Percentiles rank a stretch among this genome's conserved stretches.
Conservation (phyloP, 306 rosid genomes). For the Dryas drummondii region DNA sequence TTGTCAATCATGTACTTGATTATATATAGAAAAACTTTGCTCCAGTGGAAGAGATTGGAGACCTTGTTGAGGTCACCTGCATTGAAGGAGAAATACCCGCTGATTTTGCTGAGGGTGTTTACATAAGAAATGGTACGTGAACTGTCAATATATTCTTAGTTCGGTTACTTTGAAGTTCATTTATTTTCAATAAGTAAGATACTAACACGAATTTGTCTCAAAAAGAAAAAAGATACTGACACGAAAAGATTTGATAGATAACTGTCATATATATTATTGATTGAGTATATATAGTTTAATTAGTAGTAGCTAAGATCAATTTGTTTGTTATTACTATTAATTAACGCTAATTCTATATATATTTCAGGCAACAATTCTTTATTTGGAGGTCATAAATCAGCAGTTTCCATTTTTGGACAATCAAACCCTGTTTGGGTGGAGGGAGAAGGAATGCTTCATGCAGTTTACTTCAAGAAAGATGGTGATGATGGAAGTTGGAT, state of each 20-base stretch:
- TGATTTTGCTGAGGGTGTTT: slow-evolving; percentile 53
- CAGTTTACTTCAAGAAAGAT: slow-evolving; percentile 42
- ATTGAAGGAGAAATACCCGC: slow-evolving; percentile 44
- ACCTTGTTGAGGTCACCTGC: slow-evolving; percentile 24
- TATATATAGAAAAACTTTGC: slow-evolving; percentile 31
- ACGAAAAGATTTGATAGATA: too few species aligned
- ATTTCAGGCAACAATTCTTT: slow-evolving; percentile 62
- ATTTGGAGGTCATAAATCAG: slow-evolving; percentile 57
- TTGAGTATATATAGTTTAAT: too few species aligned
- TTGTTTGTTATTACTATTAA: neutral
- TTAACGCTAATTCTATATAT: neutral
- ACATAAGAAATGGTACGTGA: slow-evolving; percentile 55
- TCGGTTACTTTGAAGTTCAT: too few species aligned
- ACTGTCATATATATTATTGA: too few species aligned
- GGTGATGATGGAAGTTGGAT: slow-evolving; percentile 30
- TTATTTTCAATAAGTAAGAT: too few species aligned
- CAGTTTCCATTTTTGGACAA: slow-evolving; percentile 52
- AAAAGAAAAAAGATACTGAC: too few species aligned
- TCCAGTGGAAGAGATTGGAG: slow-evolving; percentile 51
- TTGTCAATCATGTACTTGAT: neutral
- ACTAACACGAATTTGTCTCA: too few species aligned
- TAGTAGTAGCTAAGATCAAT: too few species aligned
- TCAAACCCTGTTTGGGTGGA: slow-evolving; percentile 60
- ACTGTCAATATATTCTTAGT: neutral
- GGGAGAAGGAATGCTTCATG: slow-evolving; percentile 87